These are phyloP conservation scores for Colletotrichum horii DNA, from an alignment of 2,329 filamentous ascomycete species.

Conservation along the genomic window DNA sequence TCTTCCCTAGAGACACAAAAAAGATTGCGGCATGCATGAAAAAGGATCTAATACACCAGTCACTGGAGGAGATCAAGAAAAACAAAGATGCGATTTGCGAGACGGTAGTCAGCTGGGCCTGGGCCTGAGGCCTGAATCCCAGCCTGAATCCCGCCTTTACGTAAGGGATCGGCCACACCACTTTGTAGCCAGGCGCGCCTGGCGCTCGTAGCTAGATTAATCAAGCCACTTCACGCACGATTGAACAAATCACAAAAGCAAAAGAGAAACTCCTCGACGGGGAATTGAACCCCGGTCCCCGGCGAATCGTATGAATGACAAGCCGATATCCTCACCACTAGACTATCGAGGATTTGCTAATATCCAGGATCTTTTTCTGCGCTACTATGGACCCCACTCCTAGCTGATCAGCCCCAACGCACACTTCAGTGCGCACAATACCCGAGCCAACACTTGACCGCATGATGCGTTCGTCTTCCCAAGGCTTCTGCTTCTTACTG, in stretches of 20 bases:
- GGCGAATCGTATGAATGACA: neutral
- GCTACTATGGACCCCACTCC: neutral
- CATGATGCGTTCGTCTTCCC: neutral
- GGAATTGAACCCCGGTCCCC: constrained; percentile 5
- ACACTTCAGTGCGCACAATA: no score
- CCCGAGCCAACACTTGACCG: neutral
- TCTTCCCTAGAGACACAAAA: no score
- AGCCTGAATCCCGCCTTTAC: no score
- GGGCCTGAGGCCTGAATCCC: no score
- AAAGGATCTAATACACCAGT: no score
- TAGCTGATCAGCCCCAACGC: rapidly evolving
- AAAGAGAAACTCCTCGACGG: neutral
- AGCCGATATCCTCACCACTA: constrained; percentile 7
- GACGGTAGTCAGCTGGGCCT: no score
- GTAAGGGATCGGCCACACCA: no score
- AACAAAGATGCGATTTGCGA: neutral
- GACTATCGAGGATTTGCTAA: neutral
- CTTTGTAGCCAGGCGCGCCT: no score
- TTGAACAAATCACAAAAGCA: neutral
- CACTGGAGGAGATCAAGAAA: neutral
- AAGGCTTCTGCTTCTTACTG: neutral
- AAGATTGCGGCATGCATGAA: no score
- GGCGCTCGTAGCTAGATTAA: no score
- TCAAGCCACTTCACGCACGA: no score
- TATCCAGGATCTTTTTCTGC: rapidly evolving